These are phyloP conservation scores for Dioscorea alata DNA, from an alignment of 106 monocot species.

Conservation along the genomic window DNA sequence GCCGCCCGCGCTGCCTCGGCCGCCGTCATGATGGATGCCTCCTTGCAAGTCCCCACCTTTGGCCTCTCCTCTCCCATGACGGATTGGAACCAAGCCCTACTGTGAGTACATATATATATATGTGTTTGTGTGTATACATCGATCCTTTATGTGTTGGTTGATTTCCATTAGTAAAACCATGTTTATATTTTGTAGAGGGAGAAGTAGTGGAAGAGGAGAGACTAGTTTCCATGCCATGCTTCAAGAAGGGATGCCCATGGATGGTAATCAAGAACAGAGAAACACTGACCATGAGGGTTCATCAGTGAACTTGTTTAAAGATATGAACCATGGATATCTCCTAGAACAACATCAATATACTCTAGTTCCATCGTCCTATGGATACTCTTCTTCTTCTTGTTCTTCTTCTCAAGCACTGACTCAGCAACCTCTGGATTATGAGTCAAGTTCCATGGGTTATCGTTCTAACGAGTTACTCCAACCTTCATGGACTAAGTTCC, in stretches of 20 bases:
- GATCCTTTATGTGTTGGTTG: no score
- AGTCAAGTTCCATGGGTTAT: not conserved
- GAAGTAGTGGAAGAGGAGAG: slow-evolving; percentile 17
- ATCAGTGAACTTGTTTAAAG: slow-evolving; percentile 14
- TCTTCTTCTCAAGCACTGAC: not conserved
- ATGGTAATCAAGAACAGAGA: slow-evolving; percentile 14
- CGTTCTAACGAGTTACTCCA: slow-evolving; percentile 5
- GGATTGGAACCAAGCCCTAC: slow-evolving; percentile 31
- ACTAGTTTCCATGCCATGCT: slow-evolving; percentile 19
- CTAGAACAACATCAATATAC: slow-evolving; percentile 19
- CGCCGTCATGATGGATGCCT: slow-evolving; percentile 11
- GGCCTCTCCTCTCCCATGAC: slow-evolving; percentile 17
- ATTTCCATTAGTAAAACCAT: not conserved
- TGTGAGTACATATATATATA: slow-evolving; percentile 13
- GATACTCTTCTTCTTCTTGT: not conserved
- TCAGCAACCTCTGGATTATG: slow-evolving; percentile 4
- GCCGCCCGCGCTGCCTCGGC: not conserved
- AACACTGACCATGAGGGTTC: not conserved
- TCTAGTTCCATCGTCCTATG: not conserved
- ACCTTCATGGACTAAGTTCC: slow-evolving; percentile 12
- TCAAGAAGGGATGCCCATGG: slow-evolving; percentile 17
- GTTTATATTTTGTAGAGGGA: slow-evolving; percentile 1
- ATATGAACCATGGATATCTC: slow-evolving; percentile 21
- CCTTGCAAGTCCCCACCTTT: slow-evolving; percentile 8
- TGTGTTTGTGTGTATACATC: no score